Evolutionary conservation across 495 filamentous ascomycete species (phyloP).

Genomic region (Xylaria telfairii): DNA sequence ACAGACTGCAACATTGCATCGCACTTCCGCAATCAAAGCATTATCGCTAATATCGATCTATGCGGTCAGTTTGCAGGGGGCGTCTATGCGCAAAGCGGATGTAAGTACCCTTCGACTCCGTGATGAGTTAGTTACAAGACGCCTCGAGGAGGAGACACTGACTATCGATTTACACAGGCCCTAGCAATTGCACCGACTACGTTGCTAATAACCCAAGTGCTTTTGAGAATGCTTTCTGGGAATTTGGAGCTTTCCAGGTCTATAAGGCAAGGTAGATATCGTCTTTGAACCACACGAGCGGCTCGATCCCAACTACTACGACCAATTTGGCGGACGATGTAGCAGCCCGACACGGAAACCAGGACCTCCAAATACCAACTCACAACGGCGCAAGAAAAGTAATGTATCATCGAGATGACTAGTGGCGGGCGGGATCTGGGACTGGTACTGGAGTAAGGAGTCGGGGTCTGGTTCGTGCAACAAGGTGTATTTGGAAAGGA

Average conservation of each 20-base stretch:
- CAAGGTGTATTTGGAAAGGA: background rate
- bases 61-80: constrained; percentile 69
- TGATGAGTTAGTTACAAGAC: constrained; percentile 1
- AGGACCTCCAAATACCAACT: background rate
- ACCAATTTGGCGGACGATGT: background rate
- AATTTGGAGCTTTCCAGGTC: constrained; percentile 68
- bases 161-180: constrained; percentile 34
- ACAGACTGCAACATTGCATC: constrained; percentile 63
- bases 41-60: constrained; percentile 73
- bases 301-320: background rate
- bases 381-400: background rate
- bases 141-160: constrained; percentile 26
- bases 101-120: constrained; percentile 44
- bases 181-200: constrained; percentile 63
- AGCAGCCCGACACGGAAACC: background rate
- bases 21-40: constrained; percentile 68
- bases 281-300: background rate
- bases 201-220: constrained; percentile 67
- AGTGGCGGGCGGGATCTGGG: constrained; percentile 1
- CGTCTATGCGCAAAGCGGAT: constrained; percentile 48
- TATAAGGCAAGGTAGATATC: constrained; percentile 48
- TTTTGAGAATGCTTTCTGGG: constrained; percentile 70
- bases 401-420: background rate
- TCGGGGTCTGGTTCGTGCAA: background rate
- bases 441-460: constrained; percentile 15